phyloP scores from a whole-genome alignment of 495 filamentous ascomycete genomes.

The Copromyces sp. region DNA sequence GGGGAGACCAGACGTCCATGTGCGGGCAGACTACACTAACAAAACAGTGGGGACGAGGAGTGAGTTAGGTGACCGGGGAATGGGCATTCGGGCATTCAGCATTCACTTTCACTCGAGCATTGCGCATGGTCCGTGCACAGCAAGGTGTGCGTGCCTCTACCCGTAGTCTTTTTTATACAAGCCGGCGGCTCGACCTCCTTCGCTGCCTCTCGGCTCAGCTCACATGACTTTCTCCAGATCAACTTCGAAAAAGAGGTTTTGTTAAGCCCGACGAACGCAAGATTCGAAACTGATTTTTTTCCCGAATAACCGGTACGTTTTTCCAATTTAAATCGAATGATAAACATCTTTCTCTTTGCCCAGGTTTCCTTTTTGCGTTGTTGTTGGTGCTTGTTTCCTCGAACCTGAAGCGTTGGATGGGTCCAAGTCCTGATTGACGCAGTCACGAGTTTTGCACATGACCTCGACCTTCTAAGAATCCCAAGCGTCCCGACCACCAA shows the following conservation, averaged over 20 bases:
- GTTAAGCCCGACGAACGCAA: neutral
- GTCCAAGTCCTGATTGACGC: conserved; percentile 15
- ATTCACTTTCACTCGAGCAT: neutral
- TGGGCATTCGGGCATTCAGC: neutral
- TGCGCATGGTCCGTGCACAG: conserved; percentile 15
- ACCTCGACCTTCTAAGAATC: conserved; percentile 22
- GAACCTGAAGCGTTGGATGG: conserved; percentile 2
- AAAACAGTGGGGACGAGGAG: neutral
- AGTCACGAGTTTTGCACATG: conserved; percentile 29
- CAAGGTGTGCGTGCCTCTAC: neutral
- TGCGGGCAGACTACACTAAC: neutral
- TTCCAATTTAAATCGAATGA: neutral
- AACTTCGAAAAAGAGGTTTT: conserved; percentile 8
- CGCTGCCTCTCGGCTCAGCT: conserved; percentile 16
- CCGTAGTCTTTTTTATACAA: conserved; percentile 10
- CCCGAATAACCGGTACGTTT: conserved; percentile 14
- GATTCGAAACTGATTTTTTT: neutral
- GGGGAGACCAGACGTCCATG: neutral
- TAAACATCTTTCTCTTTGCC: neutral
- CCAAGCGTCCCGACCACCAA: neutral
- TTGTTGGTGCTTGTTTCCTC: neutral
- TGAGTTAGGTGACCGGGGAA: neutral
- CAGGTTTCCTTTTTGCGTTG: conserved; percentile 3
- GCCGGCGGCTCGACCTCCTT: neutral
- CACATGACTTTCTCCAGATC: conserved; percentile 24